A percentile compares a stretch with the other conserved stretches of the same genome.
phyloP scores from a whole-genome alignment of 495 filamentous ascomycete genomes.

The Tuber borchii region DNA sequence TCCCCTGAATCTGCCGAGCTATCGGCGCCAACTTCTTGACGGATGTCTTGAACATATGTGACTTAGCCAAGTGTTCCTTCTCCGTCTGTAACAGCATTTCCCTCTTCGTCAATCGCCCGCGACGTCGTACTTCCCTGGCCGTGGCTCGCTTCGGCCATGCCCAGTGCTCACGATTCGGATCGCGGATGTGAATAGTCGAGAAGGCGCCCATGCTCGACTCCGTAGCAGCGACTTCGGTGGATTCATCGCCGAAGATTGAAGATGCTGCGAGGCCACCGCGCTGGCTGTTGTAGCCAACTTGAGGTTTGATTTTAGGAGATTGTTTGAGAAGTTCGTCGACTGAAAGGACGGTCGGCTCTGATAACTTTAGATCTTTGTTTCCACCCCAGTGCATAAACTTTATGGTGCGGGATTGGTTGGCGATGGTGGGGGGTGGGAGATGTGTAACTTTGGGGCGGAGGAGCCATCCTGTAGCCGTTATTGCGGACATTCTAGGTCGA shows the following conservation, averaged over 20 bases:
- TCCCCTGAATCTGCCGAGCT: slow-evolving; percentile 80
- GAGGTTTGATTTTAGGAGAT: slow-evolving; percentile 6
- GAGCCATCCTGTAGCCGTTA: slow-evolving; percentile 21
- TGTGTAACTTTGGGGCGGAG: slow-evolving; percentile 13
- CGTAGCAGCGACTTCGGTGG: slow-evolving; percentile 42
- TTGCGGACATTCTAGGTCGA: slow-evolving; percentile 18
- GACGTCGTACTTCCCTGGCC: slow-evolving; percentile 54
- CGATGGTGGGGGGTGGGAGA: background rate
- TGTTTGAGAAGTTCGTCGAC: slow-evolving; percentile 17
- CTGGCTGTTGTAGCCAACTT: background rate
- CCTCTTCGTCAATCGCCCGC: slow-evolving; percentile 59
- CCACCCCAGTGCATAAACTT: slow-evolving; percentile 29
- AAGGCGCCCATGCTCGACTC: slow-evolving; percentile 41
- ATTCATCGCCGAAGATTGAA: slow-evolving; percentile 59
- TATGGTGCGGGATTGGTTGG: slow-evolving; percentile 18
- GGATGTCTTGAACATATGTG: slow-evolving; percentile 65
- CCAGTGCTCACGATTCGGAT: slow-evolving; percentile 37
- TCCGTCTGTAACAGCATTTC: slow-evolving; percentile 66
- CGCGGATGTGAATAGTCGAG: slow-evolving; percentile 20
- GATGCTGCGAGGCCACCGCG: slow-evolving; percentile 41
- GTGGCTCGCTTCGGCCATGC: slow-evolving; percentile 34
- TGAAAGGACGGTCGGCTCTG: slow-evolving; percentile 2
- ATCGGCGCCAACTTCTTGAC: slow-evolving; percentile 81
- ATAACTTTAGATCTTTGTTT: slow-evolving; percentile 2
- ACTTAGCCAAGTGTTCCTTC: slow-evolving; percentile 57